Evolutionary conservation across 1,284 basidiomycete genomes (phyloP), one percentile per base, ranked within the genome.

Genomic region (Mrakiaceae sp.): DNA sequence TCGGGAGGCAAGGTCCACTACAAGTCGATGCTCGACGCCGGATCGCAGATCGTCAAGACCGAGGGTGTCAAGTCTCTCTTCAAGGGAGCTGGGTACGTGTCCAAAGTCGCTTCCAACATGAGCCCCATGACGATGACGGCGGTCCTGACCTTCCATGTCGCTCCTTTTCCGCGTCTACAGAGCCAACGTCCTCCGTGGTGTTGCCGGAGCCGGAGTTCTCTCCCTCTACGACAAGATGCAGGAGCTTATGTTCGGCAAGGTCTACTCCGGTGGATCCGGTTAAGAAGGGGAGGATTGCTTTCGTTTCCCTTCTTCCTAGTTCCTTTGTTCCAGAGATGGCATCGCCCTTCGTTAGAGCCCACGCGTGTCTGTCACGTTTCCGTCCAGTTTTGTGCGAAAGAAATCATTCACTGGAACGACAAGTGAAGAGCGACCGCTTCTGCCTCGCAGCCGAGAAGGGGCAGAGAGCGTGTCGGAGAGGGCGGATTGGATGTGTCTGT

Each of bases 181-280:
- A 55, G 50, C 60, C 60, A 68, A 67, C 68, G 67, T 81, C 71
- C 79, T 81, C 73, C 80, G 82, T 74, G 85, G 86, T 74, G 81
- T 88, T 66, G 87, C 87, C 66, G 84, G 83, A 71, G 86, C 86
- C 63, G 85, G 84, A 77, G 85, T 85, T 56, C 77, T 88, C 68
- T 83, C 85, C 11, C 75, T 57, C 85, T 62, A 84, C 72, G 84
- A 87, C 78, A 81, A 85, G 79, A 81, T 81, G 72, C 80, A 80
- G 76, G 79, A 78, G 68, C 66, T 73, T 66, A 67, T 49, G 48
- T 53, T 64, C 40, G 91, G 91, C 84, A 94, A 92, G 84, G 91
- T 93, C 78, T 94, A 93, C 86, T 86, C 89, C 72, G 90, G 67
- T 60, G 67, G 67, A 52, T 27, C 9, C 51, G 44, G 51, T 47